Conservation (phyloP, 1,284 basidiomycete genomes). For the Ceratorhiza oryzae-sativae region DNA sequence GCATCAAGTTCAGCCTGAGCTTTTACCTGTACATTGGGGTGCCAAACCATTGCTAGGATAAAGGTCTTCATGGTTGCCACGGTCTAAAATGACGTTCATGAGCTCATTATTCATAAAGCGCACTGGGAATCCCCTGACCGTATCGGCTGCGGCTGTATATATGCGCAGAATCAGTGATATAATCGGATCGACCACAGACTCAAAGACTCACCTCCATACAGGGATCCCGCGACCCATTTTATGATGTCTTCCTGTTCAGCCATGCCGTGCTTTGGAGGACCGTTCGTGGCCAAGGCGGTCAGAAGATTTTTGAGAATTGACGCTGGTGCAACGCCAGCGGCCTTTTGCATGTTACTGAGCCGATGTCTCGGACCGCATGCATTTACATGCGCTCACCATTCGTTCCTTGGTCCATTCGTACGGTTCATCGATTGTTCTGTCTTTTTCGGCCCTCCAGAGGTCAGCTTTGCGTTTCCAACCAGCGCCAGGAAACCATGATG, state of each 20-base stretch:
- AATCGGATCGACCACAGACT: not conserved
- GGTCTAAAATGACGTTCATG: not conserved
- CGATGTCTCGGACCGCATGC: not conserved
- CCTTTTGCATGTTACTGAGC: not conserved
- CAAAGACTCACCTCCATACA: not conserved
- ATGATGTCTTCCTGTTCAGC: constrained; percentile 4
- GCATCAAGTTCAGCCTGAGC: constrained; percentile 22
- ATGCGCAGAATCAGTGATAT: not conserved
- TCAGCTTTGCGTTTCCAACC: constrained; percentile 16
- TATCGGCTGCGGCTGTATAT: not conserved
- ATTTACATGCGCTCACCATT: not conserved
- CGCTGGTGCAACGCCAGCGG: constrained; percentile 9
- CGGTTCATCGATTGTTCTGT: constrained; percentile 1
- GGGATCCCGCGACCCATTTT: not conserved
- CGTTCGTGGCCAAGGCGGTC: not conserved
- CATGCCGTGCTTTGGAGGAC: not conserved
- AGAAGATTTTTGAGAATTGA: constrained; percentile 24
- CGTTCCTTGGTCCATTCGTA: constrained; percentile 5
- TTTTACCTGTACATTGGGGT: constrained; percentile 17
- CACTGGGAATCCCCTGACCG: not conserved
- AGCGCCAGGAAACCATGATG: constrained; percentile 9
- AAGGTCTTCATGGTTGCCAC: not conserved
- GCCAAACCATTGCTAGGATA: constrained; percentile 2
- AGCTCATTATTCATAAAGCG: not conserved
- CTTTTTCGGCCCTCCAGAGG: not conserved